Percentiles rank a stretch among this genome's conserved stretches.
Evolutionary conservation across 2,329 filamentous ascomycete species (phyloP).

Genomic region (Ceratocystis cubensis): DNA sequence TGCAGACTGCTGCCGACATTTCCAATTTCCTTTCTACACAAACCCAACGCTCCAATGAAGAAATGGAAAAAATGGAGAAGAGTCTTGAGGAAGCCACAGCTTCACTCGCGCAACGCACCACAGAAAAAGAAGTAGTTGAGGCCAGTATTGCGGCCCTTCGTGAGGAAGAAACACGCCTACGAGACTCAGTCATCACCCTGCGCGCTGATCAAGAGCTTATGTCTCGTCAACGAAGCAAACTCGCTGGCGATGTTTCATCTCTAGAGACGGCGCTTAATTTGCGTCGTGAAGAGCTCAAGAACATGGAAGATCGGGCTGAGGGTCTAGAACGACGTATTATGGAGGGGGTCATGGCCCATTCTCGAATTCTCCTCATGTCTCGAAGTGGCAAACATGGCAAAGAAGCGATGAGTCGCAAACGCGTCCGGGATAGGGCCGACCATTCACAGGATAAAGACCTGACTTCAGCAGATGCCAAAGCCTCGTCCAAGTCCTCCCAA

Average conservation of each 20-base stretch:
- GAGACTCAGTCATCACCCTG: conserved; percentile 44
- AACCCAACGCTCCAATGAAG: conserved; percentile 59
- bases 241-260: conserved; percentile 76
- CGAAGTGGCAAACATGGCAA: conserved; percentile 41
- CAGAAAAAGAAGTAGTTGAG: conserved; percentile 51
- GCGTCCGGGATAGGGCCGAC: conserved; percentile 30
- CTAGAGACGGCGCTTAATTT: conserved; percentile 82
- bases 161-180: conserved; percentile 42
- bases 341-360: conserved; percentile 93
- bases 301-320: conserved; percentile 84
- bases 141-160: conserved; percentile 40
- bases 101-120: conserved; percentile 63
- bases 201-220: conserved; percentile 63
- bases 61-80: conserved; percentile 66
- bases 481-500: neutral
- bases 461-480: conserved; percentile 19
- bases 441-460: conserved; percentile 20
- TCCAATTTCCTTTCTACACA: conserved; percentile 69
- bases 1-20: conserved; percentile 71
- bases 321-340: conserved; percentile 82
- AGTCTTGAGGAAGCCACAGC: conserved; percentile 68
- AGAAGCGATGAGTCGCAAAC: conserved; percentile 48
- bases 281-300: conserved; percentile 76
- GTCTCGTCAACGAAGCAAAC: conserved; percentile 60
- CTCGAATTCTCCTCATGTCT: conserved; percentile 72